Conservation (phyloP, 768 basidiomycete species). For the Tephrocybe sp. region DNA sequence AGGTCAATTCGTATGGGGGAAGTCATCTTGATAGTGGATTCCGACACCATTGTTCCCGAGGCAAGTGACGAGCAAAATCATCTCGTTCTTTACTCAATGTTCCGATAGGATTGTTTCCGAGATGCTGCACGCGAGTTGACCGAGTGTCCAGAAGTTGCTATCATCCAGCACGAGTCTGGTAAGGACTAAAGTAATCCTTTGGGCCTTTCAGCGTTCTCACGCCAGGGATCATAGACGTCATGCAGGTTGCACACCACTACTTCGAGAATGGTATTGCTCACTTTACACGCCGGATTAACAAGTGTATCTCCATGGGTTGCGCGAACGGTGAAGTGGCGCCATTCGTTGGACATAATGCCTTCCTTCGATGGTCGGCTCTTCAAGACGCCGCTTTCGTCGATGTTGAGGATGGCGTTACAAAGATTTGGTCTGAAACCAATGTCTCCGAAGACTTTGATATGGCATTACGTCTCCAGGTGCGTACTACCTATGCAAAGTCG, state of each 20-base stretch:
- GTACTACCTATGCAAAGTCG: constrained; percentile 2
- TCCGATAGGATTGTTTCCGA: constrained; percentile 75
- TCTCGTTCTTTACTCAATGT: not conserved
- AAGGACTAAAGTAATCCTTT: constrained; percentile 17
- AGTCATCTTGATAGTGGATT: constrained; percentile 79
- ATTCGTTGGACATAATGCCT: constrained; percentile 88
- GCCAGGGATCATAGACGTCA: constrained; percentile 55
- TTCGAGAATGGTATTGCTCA: constrained; percentile 90
- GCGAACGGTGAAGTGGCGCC: constrained; percentile 84
- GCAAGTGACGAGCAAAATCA: constrained; percentile 26
- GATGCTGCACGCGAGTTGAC: constrained; percentile 86
- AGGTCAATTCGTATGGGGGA: constrained; percentile 76
- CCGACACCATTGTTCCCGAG: constrained; percentile 79
- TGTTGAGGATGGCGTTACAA: constrained; percentile 57
- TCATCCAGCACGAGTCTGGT: constrained; percentile 91
- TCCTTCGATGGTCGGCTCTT: constrained; percentile 85
- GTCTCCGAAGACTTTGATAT: constrained; percentile 87
- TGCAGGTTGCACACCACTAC: constrained; percentile 88
- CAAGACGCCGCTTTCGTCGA: constrained; percentile 85
- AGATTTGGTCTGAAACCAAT: constrained; percentile 83
- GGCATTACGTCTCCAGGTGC: constrained; percentile 62
- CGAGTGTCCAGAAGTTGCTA: constrained; percentile 80
- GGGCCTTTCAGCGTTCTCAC: not conserved
- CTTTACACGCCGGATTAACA: constrained; percentile 87
- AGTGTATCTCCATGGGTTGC: constrained; percentile 75